Evolutionary conservation across 306 rosid species (phyloP), one percentile per base, ranked within the genome.

Genomic region (Echinosophora koreensis): DNA sequence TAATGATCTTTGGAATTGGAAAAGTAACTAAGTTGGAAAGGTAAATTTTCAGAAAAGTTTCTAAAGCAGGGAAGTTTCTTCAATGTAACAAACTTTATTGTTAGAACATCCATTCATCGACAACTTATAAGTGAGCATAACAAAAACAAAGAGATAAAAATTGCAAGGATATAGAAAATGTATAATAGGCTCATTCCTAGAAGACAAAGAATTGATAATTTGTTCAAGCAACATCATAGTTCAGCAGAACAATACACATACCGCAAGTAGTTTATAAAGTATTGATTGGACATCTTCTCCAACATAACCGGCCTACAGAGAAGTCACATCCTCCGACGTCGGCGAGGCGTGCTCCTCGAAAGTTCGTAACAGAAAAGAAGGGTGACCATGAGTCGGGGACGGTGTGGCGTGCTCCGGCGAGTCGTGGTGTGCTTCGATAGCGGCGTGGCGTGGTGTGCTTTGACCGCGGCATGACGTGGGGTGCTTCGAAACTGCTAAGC

Each of bases 251-350:
- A 52, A 49, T 46, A 15, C 65, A 76, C 93, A 74, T 88, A 94
- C 98, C 87, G 87, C 90, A 70, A 94, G 96, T 81, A 94, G 86
- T 83, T 94, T 94, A 65, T 90, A 80, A 82, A 94, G 86, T 83
- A 94, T 90, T 46, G 98, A 94, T 81, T 94, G 97, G 0, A 94
- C 98, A 77, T 94, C 97, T 84, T 94, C 97, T 82, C 98, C 98
- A 66, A 94, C 98, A 84, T 94, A 94, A 77, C 98, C 98, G 34
- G 98, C 98, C 97, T 94, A 90, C 89, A 88, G n/a, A n/a, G n/a
- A n/a, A n/a, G n/a, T n/a, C n/a, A n/a, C n/a, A n/a, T 22, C 22
- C 22, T 22, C 1, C 22, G 22, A 22, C 22, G 22, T 0, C 1
- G 22, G 22, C 1, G 22, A 22, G 22, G 22, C 22, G 22, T 22